Evolutionary conservation across 1,284 basidiomycete genomes (phyloP).

Genomic region (Trichosporon sp.): DNA sequence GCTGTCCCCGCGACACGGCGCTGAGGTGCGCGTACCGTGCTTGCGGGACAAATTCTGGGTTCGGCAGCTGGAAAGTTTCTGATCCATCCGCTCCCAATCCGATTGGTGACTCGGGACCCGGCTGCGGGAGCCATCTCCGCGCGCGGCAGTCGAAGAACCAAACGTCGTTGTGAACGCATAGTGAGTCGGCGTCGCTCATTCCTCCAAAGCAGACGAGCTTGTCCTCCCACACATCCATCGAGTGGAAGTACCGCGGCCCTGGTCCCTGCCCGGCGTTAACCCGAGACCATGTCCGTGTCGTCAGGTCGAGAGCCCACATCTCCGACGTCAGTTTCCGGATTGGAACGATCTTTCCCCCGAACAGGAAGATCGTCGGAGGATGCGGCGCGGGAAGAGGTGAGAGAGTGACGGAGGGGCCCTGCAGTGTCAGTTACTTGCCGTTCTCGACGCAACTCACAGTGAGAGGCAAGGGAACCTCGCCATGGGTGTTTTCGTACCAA

Average conservation of each 20-base stretch:
- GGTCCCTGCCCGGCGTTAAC: conserved; percentile 55
- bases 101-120: conserved; percentile 24
- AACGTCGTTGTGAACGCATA: conserved; percentile 73
- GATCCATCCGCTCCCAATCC: conserved; percentile 12
- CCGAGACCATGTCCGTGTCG: conserved; percentile 69
- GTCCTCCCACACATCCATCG: conserved; percentile 80
- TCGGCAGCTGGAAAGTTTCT: neutral
- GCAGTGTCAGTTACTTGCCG: conserved; percentile 3
- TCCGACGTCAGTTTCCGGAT: conserved; percentile 81
- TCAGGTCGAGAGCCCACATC: conserved; percentile 77
- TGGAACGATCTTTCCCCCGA: conserved; percentile 80
- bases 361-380: conserved; percentile 40
- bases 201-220: conserved; percentile 86
- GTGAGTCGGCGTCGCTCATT: conserved; percentile 61
- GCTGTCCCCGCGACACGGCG: conserved; percentile 67
- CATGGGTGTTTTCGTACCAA: conserved; percentile 71
- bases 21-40: conserved; percentile 87
- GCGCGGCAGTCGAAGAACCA: conserved; percentile 72
- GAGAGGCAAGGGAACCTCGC: conserved; percentile 79
- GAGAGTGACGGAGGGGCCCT: conserved; percentile 42
- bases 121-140: conserved; percentile 60
- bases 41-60: conserved; percentile 56
- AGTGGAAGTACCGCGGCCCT: conserved; percentile 80
- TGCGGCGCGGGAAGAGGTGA: conserved; percentile 33
- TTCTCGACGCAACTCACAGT: conserved; percentile 56